phyloP scores from a whole-genome alignment of 2,329 filamentous ascomycete genomes.

The Fragosphaeria purpurea region DNA sequence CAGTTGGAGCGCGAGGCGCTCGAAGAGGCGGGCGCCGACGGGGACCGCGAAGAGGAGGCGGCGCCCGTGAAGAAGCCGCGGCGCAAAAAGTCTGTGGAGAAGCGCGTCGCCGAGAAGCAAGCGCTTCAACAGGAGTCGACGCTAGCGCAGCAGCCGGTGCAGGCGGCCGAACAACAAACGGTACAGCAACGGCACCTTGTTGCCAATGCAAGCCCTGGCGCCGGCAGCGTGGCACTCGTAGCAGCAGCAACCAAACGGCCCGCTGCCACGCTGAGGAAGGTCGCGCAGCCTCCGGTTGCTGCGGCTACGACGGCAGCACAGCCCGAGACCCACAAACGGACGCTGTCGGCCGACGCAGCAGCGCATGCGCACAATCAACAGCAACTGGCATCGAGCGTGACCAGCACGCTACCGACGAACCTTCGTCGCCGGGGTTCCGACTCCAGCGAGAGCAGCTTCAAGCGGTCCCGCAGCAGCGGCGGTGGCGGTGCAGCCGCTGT shows the following conservation, averaged over 20 bases:
- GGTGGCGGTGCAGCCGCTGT: conserved; percentile 24
- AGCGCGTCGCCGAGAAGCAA: conserved; percentile 28
- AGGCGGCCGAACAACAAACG: no score
- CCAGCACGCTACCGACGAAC: conserved; percentile 18
- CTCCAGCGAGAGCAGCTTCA: conserved; percentile 76
- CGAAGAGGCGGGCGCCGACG: conserved; percentile 41
- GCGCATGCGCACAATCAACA: conserved; percentile 20
- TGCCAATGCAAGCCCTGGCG: no score
- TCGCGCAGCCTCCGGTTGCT: conserved; percentile 2
- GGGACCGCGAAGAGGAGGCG: conserved; percentile 29
- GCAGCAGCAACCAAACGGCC: conserved; percentile 7
- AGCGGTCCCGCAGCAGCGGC: conserved; percentile 31
- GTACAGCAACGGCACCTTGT: no score
- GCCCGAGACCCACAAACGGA: conserved; percentile 13
- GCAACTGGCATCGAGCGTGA: conserved; percentile 11
- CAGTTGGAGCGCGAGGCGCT: conserved; percentile 50
- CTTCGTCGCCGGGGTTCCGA: conserved; percentile 49
- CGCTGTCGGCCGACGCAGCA: conserved; percentile 14
- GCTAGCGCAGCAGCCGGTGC: no score
- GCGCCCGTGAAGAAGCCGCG: conserved; percentile 26
- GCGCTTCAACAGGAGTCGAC: conserved; percentile 23
- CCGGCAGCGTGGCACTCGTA: background rate
- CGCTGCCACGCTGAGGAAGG: background rate
- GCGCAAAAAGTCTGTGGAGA: conserved; percentile 31
- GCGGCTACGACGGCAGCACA: background rate